Conservation (phyloP, 2,329 filamentous ascomycete species). For the Claviceps sorghi region DNA sequence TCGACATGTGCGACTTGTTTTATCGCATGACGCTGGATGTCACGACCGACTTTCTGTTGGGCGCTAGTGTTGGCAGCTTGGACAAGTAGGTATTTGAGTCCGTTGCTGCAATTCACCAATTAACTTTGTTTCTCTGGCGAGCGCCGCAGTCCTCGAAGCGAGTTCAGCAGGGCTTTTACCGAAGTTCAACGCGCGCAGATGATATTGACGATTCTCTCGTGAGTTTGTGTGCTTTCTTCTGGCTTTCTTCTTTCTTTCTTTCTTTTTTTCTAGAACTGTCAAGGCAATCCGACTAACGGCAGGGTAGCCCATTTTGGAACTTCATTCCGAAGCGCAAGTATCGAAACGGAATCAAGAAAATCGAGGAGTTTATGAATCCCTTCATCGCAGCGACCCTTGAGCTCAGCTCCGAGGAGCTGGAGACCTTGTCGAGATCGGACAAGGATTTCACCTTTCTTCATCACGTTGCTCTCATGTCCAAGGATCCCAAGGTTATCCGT, state of each 20-base stretch:
- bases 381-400: conserved; percentile 64
- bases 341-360: conserved; percentile 45
- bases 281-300: neutral
- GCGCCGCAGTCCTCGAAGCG: conserved; percentile 29
- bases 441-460: conserved; percentile 73
- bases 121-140: neutral
- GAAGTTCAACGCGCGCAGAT: conserved; percentile 60
- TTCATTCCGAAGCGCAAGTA: conserved; percentile 53
- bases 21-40: conserved; percentile 1
- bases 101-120: neutral
- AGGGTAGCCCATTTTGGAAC: conserved; percentile 42
- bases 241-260: neutral
- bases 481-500: conserved; percentile 55
- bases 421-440: conserved; percentile 54
- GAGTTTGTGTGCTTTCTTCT: neutral
- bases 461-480: conserved; percentile 67
- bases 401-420: conserved; percentile 54
- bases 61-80: conserved; percentile 2
- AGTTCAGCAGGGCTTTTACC: conserved; percentile 70
- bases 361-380: conserved; percentile 62
- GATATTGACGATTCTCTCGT: conserved; percentile 10
- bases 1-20: conserved; percentile 2
- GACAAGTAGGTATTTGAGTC: conserved; percentile 19
- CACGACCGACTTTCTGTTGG: neutral
- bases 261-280: too few species aligned